Percentiles rank a stretch among this genome's conserved stretches.
Conservation (phyloP, 2,329 filamentous ascomycete genomes). For the Cladosporium colombiae region DNA sequence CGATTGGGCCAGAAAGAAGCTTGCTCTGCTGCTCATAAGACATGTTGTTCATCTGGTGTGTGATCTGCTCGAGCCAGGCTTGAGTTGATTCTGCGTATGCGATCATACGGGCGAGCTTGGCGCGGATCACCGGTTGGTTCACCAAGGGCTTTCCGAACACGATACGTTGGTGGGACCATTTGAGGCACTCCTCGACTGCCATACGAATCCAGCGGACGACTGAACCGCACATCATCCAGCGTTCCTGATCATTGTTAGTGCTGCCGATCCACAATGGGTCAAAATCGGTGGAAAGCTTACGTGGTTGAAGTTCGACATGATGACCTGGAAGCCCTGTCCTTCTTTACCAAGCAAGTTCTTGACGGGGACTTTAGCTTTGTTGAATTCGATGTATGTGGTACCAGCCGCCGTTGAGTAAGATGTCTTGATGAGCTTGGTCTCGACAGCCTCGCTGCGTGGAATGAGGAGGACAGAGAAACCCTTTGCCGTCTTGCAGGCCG, state of each 20-base stretch:
- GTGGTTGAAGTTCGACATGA: slow-evolving; percentile 77
- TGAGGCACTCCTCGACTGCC: slow-evolving; percentile 79
- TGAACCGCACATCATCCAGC: slow-evolving; percentile 48
- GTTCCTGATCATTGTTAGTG: slow-evolving; percentile 28
- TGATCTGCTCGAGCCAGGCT: slow-evolving; percentile 80
- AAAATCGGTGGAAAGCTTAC: slow-evolving; percentile 39
- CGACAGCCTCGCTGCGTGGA: slow-evolving; percentile 70
- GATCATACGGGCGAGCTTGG: slow-evolving; percentile 90
- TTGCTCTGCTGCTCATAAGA: slow-evolving; percentile 73
- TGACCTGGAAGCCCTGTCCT: slow-evolving; percentile 69
- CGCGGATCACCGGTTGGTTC: slow-evolving; percentile 76
- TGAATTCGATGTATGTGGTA: slow-evolving; percentile 78
- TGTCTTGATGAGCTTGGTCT: slow-evolving; percentile 77
- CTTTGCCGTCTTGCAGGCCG: slow-evolving; percentile 75
- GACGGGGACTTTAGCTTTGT: slow-evolving; percentile 82
- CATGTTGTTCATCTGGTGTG: slow-evolving; percentile 88
- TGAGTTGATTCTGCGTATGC: slow-evolving; percentile 78
- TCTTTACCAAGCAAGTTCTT: slow-evolving; percentile 77
- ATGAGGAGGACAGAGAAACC: slow-evolving; percentile 77
- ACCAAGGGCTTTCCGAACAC: slow-evolving; percentile 82
- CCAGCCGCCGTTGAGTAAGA: slow-evolving; percentile 77
- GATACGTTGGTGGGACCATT: slow-evolving; percentile 84
- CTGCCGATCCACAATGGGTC: neutral
- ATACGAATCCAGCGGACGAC: slow-evolving; percentile 66
- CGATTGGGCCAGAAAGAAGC: slow-evolving; percentile 77